Conservation (phyloP, 176 grass and related monocot genomes). For the Oryza longistaminata region DNA sequence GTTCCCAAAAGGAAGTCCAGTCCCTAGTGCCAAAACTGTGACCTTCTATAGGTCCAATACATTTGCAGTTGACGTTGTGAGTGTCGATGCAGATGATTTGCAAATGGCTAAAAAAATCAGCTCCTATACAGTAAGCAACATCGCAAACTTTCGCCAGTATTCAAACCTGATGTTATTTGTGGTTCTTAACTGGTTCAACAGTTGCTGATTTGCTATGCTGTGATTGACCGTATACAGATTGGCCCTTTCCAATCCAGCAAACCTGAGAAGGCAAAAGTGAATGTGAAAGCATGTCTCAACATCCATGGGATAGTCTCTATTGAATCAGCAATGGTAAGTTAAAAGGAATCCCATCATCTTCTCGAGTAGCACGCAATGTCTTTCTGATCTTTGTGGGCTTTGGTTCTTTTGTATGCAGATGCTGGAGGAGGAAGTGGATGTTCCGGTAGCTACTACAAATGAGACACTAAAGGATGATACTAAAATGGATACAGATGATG, state of each 20-base stretch:
- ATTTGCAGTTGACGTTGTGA: conserved; percentile 67
- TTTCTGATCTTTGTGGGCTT: not conserved
- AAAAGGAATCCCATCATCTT: not conserved
- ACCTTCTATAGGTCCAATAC: conserved; percentile 62
- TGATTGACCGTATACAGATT: conserved; percentile 50
- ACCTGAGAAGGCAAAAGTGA: conserved; percentile 66
- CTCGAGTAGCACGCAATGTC: not conserved
- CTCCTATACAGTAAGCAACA: conserved; percentile 61
- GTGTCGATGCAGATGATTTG: conserved; percentile 24
- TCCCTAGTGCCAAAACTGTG: conserved; percentile 68
- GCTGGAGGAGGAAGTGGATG: conserved; percentile 84
- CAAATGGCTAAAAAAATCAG: conserved; percentile 59
- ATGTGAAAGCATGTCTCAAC: conserved; percentile 75
- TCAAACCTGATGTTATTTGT: conserved; percentile 14
- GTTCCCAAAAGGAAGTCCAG: conserved; percentile 64
- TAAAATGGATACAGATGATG: conserved; percentile 80
- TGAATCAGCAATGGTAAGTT: conserved; percentile 70
- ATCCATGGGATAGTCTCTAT: conserved; percentile 72
- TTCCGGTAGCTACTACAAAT: conserved; percentile 51
- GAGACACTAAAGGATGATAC: conserved; percentile 51
- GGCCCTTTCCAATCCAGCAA: conserved; percentile 78
- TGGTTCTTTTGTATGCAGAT: conserved; percentile 49
- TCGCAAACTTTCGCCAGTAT: not conserved
- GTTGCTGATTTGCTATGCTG: conserved; percentile 7
- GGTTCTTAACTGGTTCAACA: not conserved